Evolutionary conservation across 768 basidiomycete genomes (phyloP).

Genomic region (Mycena polygramma): DNA sequence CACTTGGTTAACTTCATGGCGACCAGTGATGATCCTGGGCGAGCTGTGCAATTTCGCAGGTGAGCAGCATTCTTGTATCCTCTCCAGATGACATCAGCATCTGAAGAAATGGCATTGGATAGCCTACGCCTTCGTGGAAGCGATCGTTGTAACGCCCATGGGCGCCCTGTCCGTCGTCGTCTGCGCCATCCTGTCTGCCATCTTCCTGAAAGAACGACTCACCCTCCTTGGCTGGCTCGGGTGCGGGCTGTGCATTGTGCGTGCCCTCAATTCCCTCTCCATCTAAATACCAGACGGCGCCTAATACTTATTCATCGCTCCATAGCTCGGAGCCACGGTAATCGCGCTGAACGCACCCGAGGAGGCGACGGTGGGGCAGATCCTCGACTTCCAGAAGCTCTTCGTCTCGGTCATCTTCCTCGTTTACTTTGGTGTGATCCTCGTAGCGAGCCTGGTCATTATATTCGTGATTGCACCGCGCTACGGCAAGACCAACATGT

Average conservation of each 20-base stretch:
- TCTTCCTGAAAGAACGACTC: conserved; percentile 92
- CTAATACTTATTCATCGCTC: too few relatives aligned
- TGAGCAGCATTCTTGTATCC: too few relatives aligned
- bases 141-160: conserved; percentile 95
- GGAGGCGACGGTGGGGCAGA: conserved; percentile 77
- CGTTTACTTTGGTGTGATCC: conserved; percentile 71
- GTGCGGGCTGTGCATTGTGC: conserved; percentile 83
- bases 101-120: too few relatives aligned
- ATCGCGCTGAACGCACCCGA: conserved; percentile 86
- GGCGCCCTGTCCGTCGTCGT: conserved; percentile 96
- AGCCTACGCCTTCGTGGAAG: conserved; percentile 89
- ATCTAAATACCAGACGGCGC: too few relatives aligned
- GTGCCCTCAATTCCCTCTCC: neutral
- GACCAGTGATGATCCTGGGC: conserved; percentile 89
- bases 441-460: conserved; percentile 73
- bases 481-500: conserved; percentile 91
- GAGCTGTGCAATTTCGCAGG: conserved; percentile 88
- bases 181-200: conserved; percentile 90
- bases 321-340: conserved; percentile 78
- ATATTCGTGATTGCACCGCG: conserved; percentile 85
- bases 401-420: conserved; percentile 89
- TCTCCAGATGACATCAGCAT: too few relatives aligned
- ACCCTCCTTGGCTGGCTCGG: conserved; percentile 98
- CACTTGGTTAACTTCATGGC: neutral
- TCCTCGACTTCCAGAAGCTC: conserved; percentile 76